Conservation (phyloP, 2,329 filamentous ascomycete species). For the Xylariaceae sp. region DNA sequence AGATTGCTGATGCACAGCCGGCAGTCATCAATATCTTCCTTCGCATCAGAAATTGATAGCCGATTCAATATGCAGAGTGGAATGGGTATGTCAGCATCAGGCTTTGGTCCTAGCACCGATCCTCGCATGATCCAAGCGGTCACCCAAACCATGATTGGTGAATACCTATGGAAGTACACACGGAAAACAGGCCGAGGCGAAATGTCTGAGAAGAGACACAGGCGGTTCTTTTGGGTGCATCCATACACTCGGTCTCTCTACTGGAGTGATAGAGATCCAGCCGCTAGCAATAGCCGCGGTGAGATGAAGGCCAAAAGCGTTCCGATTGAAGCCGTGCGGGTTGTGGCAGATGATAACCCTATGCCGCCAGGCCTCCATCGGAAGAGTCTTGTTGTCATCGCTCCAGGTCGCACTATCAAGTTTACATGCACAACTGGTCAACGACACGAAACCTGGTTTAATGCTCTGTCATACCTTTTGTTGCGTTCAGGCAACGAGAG, state of each 20-base stretch:
- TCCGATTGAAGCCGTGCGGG: slow-evolving; percentile 84
- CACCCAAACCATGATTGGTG: slow-evolving; percentile 98
- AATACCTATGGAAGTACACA: slow-evolving; percentile 99
- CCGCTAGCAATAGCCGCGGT: slow-evolving; percentile 60
- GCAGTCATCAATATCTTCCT: slow-evolving; percentile 88
- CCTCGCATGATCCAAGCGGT: slow-evolving; percentile 99
- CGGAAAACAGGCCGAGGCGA: slow-evolving; percentile 85
- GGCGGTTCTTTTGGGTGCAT: slow-evolving; percentile 98
- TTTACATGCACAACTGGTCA: slow-evolving; percentile 93
- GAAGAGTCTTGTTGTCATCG: slow-evolving; percentile 86
- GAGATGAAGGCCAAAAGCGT: slow-evolving; percentile 84
- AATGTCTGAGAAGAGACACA: slow-evolving; percentile 83
- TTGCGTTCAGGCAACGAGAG: slow-evolving; percentile 65
- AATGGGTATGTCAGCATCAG: slow-evolving; percentile 47
- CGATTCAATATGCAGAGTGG: slow-evolving; percentile 73
- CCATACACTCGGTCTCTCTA: slow-evolving; percentile 94
- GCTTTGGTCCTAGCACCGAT: slow-evolving; percentile 70
- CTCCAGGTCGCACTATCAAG: slow-evolving; percentile 81
- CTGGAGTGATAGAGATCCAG: slow-evolving; percentile 90
- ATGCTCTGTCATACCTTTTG: slow-evolving; percentile 87
- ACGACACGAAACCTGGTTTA: slow-evolving; percentile 97
- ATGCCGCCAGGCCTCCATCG: slow-evolving; percentile 91
- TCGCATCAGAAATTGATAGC: slow-evolving; percentile 86
- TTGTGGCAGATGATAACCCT: slow-evolving; percentile 90
- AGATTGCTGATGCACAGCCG: slow-evolving; percentile 43